phyloP scores from a whole-genome alignment of 2,329 filamentous ascomycete genomes.

The Clonostachys rhizophaga region DNA sequence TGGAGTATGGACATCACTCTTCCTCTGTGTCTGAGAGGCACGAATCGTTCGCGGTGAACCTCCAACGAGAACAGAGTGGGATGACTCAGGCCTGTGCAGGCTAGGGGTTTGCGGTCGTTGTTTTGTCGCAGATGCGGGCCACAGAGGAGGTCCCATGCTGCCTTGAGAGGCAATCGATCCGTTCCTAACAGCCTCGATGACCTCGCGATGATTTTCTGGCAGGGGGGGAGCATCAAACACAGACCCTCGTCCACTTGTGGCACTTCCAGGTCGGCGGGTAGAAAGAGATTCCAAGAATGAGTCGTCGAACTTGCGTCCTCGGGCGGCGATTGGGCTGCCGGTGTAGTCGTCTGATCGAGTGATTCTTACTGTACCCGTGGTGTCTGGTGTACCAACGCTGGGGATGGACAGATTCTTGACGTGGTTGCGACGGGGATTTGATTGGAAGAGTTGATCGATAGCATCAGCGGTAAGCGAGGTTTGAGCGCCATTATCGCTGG shows the following conservation, averaged over 20 bases:
- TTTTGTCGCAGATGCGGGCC: conserved; percentile 70
- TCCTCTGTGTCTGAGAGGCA: conserved; percentile 17
- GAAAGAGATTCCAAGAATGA: conserved; percentile 25
- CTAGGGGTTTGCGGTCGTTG: conserved; percentile 58
- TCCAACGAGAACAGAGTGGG: conserved; percentile 47
- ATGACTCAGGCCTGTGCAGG: conserved; percentile 36
- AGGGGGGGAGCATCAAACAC: conserved; percentile 60
- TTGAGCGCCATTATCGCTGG: conserved; percentile 71
- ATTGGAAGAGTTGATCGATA: conserved; percentile 66
- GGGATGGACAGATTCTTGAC: conserved; percentile 28
- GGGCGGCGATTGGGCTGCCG: conserved; percentile 22
- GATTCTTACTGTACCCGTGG: conserved; percentile 34
- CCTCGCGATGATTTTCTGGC: conserved; percentile 76
- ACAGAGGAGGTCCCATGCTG: conserved; percentile 77
- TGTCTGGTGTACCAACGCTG: conserved; percentile 24
- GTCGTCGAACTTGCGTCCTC: conserved; percentile 30
- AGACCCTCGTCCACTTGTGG: conserved; percentile 55
- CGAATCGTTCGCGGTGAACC: conserved; percentile 50
- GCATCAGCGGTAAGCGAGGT: conserved; percentile 78
- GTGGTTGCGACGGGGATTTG: conserved; percentile 10
- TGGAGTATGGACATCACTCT: conserved; percentile 29
- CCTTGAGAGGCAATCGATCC: conserved; percentile 38
- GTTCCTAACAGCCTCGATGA: conserved; percentile 73
- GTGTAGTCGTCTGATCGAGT: conserved; percentile 38
- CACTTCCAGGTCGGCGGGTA: conserved; percentile 62